Percentiles rank a stretch among this genome's conserved stretches.
These are phyloP conservation scores for Wickerhamomyces sp. DNA, from an alignment of 1,139 yeast species.

Conservation along the genomic window DNA sequence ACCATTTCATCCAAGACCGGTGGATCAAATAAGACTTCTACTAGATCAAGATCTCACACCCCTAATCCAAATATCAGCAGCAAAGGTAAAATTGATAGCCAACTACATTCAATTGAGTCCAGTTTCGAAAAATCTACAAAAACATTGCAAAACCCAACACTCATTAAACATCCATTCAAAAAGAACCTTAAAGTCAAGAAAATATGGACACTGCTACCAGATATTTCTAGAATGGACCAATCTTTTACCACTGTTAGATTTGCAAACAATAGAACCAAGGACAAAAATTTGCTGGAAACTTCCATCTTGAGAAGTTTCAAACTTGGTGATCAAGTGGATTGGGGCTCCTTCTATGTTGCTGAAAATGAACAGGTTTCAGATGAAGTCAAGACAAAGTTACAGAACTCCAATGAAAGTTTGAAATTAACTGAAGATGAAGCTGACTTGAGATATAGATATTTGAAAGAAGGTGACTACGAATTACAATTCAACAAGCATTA, in stretches of 20 bases:
- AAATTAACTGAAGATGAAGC: constrained; percentile 37
- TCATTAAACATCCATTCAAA: constrained; percentile 72
- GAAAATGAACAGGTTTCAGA: constrained; percentile 42
- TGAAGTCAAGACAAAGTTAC: constrained; percentile 30
- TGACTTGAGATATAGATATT: constrained; percentile 49
- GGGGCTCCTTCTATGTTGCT: constrained; percentile 73
- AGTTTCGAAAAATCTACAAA: constrained; percentile 65
- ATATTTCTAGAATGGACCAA: constrained; percentile 82
- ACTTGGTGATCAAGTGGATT: constrained; percentile 62
- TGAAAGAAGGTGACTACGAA: constrained; percentile 76
- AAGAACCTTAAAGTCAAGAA: constrained; percentile 69
- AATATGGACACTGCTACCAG: constrained; percentile 84
- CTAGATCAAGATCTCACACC: constrained; percentile 12
- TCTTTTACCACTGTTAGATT: constrained; percentile 68
- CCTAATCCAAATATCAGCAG: constrained; percentile 3
- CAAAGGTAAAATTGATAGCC: constrained; percentile 40
- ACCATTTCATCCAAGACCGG: constrained; percentile 32
- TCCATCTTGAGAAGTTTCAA: constrained; percentile 75
- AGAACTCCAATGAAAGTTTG: constrained; percentile 41
- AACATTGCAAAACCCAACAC: constrained; percentile 38
- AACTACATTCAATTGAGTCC: constrained; percentile 64
- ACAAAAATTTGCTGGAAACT: constrained; percentile 39
- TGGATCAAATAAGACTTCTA: neutral
- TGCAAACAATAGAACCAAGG: constrained; percentile 54
- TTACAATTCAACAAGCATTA: constrained; percentile 42